Base-by-base conservation (phyloP, 2,329 filamentous ascomycete genomes). In the Ceratocystiopsis brevicomis region DNA sequence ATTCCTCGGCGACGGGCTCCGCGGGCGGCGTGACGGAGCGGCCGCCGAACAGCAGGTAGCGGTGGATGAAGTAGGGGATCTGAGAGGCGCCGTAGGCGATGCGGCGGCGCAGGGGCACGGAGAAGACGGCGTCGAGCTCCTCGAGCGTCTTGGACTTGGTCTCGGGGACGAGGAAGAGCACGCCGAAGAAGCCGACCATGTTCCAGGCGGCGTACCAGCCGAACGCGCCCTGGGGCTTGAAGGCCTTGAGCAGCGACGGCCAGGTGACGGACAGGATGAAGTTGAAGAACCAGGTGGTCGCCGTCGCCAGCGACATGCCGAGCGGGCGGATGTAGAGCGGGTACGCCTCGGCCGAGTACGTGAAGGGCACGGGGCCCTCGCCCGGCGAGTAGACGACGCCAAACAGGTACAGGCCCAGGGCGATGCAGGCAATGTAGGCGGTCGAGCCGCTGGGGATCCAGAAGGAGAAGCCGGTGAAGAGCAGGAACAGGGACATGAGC, bases 281-380 rank as follows among this genome's bases (percentile, higher is more conserved):
- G 48, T 63, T 64, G 49, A 63, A 67, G 44, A 63, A 59, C 66
- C 67, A 70, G 1, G 64, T 68, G 2, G 66, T 70, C 0, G 67
- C 66, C 1, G 66, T 70, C 1, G 68, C 66, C 0, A 76, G 59
- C 1, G 70, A 69, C 73, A 78, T 78, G 37, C 73, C 73, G 41
- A 75, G 62, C 2, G 71, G 65, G 15, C 75, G 69, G 37, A 78
- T 68, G 48, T 77, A 76, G 2, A 78, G 59, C 5, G 75, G 75
- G 52, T 78, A 79, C 1, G 73, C 75, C 54, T 80, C 76, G 17
- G 76, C 75, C 0, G 72, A 76, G 54, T 79, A 80, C 0, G 73
- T 78, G 52, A 78, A 79, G 0, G 76, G 74, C 0, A 78, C 74
- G 6, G 63, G 64, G 0, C 76, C 76, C 53, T 75, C 74, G 35